A percentile compares a stretch with the other conserved stretches of the same genome.
phyloP scores from a whole-genome alignment of 2,329 filamentous ascomycete genomes.

The Coleophoma eucalyptorum region DNA sequence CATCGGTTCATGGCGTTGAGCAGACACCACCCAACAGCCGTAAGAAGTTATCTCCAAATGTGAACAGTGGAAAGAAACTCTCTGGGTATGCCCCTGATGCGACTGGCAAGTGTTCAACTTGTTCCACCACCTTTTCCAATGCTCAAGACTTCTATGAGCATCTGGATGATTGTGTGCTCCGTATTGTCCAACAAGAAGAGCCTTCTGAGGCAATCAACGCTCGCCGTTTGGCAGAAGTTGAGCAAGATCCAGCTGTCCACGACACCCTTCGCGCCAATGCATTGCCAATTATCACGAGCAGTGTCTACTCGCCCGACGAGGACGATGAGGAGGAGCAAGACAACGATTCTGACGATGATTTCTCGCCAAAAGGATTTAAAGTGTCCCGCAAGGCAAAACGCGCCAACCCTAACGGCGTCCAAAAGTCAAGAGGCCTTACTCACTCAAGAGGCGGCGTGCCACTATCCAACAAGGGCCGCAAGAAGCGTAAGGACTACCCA shows the following conservation, averaged over 20 bases:
- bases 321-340: conserved; percentile 52
- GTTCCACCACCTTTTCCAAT: conserved; percentile 76
- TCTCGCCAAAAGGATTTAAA: conserved; percentile 39
- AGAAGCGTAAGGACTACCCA: conserved; percentile 91
- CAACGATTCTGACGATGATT: conserved; percentile 52
- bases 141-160: conserved; percentile 98
- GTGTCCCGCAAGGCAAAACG: conserved; percentile 32
- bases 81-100: conserved; percentile 71
- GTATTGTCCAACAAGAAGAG: conserved; percentile 69
- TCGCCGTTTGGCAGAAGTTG: conserved; percentile 61
- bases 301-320: conserved; percentile 38
- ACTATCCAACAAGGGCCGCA: conserved; percentile 62
- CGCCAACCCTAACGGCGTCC: conserved; percentile 46
- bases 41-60: conserved; percentile 51
- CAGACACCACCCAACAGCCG: conserved; percentile 89
- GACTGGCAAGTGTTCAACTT: conserved; percentile 88
- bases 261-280: conserved; percentile 61
- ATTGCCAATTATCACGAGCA: conserved; percentile 32
- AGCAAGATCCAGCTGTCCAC: conserved; percentile 58
- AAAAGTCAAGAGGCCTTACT: conserved; percentile 70
- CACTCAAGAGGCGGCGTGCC: conserved; percentile 72
- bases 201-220: conserved; percentile 67
- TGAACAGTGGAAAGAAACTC: conserved; percentile 46
- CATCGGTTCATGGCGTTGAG: conserved; percentile 88
- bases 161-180: conserved; percentile 72